phyloP scores from a whole-genome alignment of 2,329 filamentous ascomycete genomes.

The Cladosporium sp. region DNA sequence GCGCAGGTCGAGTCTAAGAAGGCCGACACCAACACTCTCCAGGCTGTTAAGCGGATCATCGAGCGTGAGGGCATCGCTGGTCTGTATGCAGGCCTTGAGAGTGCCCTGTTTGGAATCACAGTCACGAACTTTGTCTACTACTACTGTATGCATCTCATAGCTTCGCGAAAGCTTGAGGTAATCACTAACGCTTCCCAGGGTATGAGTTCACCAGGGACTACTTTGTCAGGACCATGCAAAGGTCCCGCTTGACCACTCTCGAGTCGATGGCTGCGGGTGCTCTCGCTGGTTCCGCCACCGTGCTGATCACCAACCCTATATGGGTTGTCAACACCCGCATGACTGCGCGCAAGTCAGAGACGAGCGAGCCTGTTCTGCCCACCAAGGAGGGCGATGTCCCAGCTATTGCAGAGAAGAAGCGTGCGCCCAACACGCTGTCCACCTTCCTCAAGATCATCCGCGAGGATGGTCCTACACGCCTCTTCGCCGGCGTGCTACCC shows the following conservation, averaged over 20 bases:
- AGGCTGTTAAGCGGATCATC: conserved; percentile 82
- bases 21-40: conserved; percentile 78
- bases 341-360: conserved; percentile 78
- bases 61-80: conserved; percentile 86
- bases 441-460: conserved; percentile 78
- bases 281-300: conserved; percentile 88
- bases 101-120: conserved; percentile 93
- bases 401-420: conserved; percentile 35
- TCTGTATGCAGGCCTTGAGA: conserved; percentile 90
- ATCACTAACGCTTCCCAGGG: conserved; percentile 46
- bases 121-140: conserved; percentile 99
- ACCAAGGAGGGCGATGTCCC: conserved; percentile 42
- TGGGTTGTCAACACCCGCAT: conserved; percentile 99
- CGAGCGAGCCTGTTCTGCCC: conserved; percentile 39
- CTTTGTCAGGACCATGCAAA: conserved; percentile 76
- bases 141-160: conserved; percentile 64
- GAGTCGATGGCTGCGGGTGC: conserved; percentile 96
- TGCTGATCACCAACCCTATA: conserved; percentile 96
- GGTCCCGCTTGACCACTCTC: conserved; percentile 80
- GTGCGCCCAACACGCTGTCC: conserved; percentile 70
- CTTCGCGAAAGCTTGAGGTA: background rate
- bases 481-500: conserved; percentile 91
- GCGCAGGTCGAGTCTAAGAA: conserved; percentile 97
- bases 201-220: conserved; percentile 94
- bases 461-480: conserved; percentile 78